A percentile compares a stretch with the other conserved stretches of the same genome.
Conservation (phyloP, 2,329 filamentous ascomycete species). For the Colletotrichum noveboracense region DNA sequence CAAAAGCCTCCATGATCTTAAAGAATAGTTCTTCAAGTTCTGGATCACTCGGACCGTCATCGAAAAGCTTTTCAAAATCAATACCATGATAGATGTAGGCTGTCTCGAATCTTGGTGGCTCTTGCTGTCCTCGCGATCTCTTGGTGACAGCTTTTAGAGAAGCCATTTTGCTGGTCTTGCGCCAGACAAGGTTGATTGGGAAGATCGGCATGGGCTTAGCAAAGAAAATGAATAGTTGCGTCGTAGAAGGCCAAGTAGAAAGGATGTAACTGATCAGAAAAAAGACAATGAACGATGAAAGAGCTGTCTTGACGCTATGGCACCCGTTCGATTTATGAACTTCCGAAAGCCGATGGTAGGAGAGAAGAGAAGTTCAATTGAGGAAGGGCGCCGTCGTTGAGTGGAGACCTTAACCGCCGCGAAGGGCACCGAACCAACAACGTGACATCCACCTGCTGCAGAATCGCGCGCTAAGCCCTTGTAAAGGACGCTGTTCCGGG, state of each 20-base stretch:
- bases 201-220: background rate
- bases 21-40: too few relatives aligned
- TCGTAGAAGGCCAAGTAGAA: too few relatives aligned
- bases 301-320: too few relatives aligned
- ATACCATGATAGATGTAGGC: background rate
- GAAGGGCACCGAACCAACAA: background rate
- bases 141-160: background rate
- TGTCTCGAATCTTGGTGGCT: background rate
- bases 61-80: background rate
- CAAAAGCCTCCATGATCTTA: background rate
- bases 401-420: too few relatives aligned
- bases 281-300: too few relatives aligned
- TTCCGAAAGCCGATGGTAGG: too few relatives aligned
- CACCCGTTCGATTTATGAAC: too few relatives aligned
- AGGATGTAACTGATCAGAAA: too few relatives aligned
- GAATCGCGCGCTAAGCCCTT: background rate
- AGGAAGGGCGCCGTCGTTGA: too few relatives aligned
- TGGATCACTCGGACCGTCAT: too few relatives aligned
- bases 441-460: accelerated
- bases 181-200: background rate
- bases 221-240: too few relatives aligned
- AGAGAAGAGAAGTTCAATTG: too few relatives aligned
- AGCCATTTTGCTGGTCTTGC: background rate
- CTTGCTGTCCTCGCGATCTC: background rate
- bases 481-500: background rate